These are phyloP conservation scores for Claviceps arundinis DNA, from an alignment of 2,329 filamentous ascomycete genomes.

Conservation along the genomic window DNA sequence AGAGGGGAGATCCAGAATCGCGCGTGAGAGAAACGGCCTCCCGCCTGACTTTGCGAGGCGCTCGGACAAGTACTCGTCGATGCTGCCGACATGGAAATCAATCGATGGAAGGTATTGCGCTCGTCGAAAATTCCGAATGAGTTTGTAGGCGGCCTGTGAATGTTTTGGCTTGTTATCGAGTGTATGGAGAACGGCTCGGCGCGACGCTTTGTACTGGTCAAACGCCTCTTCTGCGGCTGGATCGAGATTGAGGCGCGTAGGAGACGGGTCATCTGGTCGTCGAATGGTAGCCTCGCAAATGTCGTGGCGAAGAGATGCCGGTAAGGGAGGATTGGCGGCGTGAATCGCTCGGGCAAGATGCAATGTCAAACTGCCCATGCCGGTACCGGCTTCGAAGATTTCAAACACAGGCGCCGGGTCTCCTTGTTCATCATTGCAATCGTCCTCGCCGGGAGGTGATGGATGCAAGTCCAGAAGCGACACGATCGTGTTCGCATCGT, in stretches of 20 bases:
- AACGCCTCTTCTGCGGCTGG: slow-evolving; percentile 21
- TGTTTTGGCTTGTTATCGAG: slow-evolving; percentile 52
- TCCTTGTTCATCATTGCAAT: slow-evolving; percentile 12
- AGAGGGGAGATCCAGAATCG: slow-evolving; percentile 60
- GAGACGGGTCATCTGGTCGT: slow-evolving; percentile 6
- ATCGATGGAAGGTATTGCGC: slow-evolving; percentile 58
- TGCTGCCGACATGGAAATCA: slow-evolving; percentile 59
- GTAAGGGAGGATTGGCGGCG: slow-evolving; percentile 47
- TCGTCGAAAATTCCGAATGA: slow-evolving; percentile 52
- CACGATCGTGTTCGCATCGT: slow-evolving; percentile 63
- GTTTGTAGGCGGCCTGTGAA: slow-evolving; percentile 48
- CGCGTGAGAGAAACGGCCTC: slow-evolving; percentile 55
- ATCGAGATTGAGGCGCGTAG: slow-evolving; percentile 15
- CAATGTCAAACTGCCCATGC: slow-evolving; percentile 68
- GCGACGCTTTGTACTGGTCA: slow-evolving; percentile 32
- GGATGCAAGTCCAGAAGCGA: slow-evolving; percentile 64
- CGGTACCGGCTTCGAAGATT: slow-evolving; percentile 74
- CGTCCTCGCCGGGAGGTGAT: slow-evolving; percentile 22
- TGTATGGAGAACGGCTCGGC: slow-evolving; percentile 61
- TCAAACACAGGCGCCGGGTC: slow-evolving; percentile 41
- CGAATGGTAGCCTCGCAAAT: slow-evolving; percentile 15
- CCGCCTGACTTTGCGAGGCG: slow-evolving; percentile 30
- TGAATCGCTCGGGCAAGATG: slow-evolving; percentile 65
- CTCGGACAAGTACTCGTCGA: slow-evolving; percentile 47
- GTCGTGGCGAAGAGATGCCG: slow-evolving; percentile 26